These are phyloP conservation scores for Phaffia rhodozyma DNA, from an alignment of 1,284 basidiomycete species.

Conservation along the genomic window DNA sequence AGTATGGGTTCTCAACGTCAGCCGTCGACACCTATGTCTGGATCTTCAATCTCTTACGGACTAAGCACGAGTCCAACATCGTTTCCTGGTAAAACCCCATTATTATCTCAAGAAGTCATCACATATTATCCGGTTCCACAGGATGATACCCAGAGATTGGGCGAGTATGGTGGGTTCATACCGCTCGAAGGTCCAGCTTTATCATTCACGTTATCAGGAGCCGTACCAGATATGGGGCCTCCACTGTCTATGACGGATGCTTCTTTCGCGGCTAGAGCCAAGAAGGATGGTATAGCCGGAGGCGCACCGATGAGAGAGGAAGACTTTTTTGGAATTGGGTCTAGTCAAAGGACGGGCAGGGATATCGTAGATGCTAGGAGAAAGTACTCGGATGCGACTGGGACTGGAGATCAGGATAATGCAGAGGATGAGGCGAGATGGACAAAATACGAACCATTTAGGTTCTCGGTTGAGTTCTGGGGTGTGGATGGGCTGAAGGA, in stretches of 20 bases:
- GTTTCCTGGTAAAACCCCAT: not conserved
- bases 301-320: conserved; percentile 29
- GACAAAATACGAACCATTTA: conserved; percentile 46
- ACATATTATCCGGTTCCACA: conserved; percentile 57
- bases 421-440: not conserved
- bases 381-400: not conserved
- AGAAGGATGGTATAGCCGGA: conserved; percentile 21
- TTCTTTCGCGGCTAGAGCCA: conserved; percentile 35
- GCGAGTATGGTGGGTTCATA: conserved; percentile 51
- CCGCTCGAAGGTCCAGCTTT: conserved; percentile 29
- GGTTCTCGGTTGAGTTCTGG: conserved; percentile 78
- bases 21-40: not conserved
- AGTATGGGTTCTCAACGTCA: not conserved
- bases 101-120: conserved; percentile 19
- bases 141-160: conserved; percentile 67
- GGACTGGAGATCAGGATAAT: conserved; percentile 13
- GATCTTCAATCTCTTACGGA: not conserved
- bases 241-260: conserved; percentile 47
- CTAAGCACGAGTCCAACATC: not conserved
- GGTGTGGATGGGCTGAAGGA: conserved; percentile 69
- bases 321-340: conserved; percentile 36
- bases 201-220: conserved; percentile 25
- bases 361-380: not conserved
- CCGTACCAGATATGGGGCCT: conserved; percentile 33
- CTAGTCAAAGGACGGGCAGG: conserved; percentile 24